These are phyloP conservation scores for Cicer bijugum DNA, from an alignment of 306 rosid genomes.

Conservation along the genomic window DNA sequence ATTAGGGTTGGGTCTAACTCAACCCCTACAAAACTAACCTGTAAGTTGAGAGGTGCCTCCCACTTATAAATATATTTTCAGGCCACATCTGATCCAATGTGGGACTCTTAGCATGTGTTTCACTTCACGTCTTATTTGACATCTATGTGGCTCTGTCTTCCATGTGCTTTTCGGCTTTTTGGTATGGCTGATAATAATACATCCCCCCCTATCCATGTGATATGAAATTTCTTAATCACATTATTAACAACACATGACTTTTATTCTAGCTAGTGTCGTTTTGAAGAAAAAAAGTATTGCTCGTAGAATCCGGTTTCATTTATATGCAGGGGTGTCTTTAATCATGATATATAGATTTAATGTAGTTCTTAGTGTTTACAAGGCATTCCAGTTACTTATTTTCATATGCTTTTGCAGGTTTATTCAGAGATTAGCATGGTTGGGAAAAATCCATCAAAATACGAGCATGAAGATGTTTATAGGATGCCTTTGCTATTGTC, in stretches of 20 bases:
- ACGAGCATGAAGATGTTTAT: slow-evolving; percentile 56
- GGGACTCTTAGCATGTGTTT: neutral
- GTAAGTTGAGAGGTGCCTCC: too few species aligned
- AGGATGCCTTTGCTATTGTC: slow-evolving; percentile 76
- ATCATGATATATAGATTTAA: neutral
- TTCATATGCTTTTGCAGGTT: slow-evolving; percentile 59
- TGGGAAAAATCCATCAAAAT: slow-evolving; percentile 49
- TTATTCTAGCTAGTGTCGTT: neutral
- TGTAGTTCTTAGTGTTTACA: slow-evolving; percentile 12
- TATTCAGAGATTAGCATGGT: slow-evolving; percentile 59
- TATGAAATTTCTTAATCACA: neutral
- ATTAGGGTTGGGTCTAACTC: too few species aligned
- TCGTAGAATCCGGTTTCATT: slow-evolving; percentile 1
- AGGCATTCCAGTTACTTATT: slow-evolving; percentile 13
- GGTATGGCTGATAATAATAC: neutral
- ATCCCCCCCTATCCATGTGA: neutral
- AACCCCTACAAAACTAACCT: too few species aligned
- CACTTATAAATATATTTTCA: too few species aligned
- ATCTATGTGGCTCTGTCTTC: neutral
- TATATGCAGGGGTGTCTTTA: neutral
- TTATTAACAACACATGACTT: too few species aligned
- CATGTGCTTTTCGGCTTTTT: neutral
- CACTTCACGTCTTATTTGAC: neutral
- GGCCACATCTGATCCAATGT: neutral
- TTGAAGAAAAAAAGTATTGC: neutral